Evolutionary conservation across 805 yeast genomes (phyloP), one percentile per base, ranked within the genome.

Genomic region (Starmera dryadoides): DNA sequence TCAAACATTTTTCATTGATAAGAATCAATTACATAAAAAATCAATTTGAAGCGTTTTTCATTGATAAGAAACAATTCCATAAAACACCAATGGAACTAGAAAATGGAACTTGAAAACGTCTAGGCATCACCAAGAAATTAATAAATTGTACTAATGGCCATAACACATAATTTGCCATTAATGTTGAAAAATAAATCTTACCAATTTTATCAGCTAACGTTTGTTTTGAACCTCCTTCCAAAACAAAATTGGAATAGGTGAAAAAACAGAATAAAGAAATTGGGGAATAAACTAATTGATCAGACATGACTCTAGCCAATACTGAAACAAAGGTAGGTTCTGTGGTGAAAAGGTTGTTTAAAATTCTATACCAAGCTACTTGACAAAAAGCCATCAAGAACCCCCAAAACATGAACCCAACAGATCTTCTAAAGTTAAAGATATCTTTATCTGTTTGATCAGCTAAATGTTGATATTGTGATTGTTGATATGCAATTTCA

Each of bases 21-120:
- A 64, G 63, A 84, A 89, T 39, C 96, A 88, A 56, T 93, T 91
- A 98, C 98, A 91, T 29, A 91, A 64, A 16, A 91, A 94, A 22
- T 95, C 91, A 6, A 93, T 68, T 16, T 17, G 11, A 21, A 2
- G 9, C 9, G 9, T 84, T 84, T 52, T 81, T 68, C 69, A 83
- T 75, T 2, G 93, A 85, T 41, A 88, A 62, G 62, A 82, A 86
- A 40, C 95, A 87, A 60, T 89, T 26, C 51, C 55, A 47, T 63
- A n/a, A n/a, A n/a, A n/a, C n/a, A n/a, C n/a, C n/a, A n/a, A n/a
- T n/a, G n/a, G 85, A 83, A 42, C 93, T 82, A 40, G 94, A 81
- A 58, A 93, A 91, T 0, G 97, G 96, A 5, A 91, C 95, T 60
- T 91, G 98, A 48, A 79, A 74, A 43, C 69, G 69, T 42, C 77